A percentile compares a stretch with the other conserved stretches of the same genome.
Conservation (phyloP, 129 eudicot genomes). For the Helichrysum umbraculigerum region DNA sequence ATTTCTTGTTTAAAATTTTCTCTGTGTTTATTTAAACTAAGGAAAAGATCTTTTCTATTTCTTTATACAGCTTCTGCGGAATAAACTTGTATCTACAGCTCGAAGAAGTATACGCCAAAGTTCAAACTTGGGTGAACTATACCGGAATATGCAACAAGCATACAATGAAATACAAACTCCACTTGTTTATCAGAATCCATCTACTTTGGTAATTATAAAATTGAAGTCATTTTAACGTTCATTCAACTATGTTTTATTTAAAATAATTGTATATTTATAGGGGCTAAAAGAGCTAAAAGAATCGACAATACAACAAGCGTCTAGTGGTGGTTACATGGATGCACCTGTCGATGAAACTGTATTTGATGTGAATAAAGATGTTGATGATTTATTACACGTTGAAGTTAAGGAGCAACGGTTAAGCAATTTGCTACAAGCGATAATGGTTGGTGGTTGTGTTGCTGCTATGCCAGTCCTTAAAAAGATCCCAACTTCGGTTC, state of each 20-base stretch:
- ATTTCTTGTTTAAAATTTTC: not conserved
- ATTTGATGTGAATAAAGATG: constrained; percentile 88
- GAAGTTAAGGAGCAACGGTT: constrained; percentile 96
- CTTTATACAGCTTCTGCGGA: constrained; percentile 72
- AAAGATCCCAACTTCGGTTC: constrained; percentile 92
- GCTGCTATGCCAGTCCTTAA: constrained; percentile 94
- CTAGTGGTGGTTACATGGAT: constrained; percentile 73
- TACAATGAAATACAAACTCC: constrained; percentile 93
- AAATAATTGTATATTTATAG: constrained; percentile 35
- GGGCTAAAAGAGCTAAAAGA: constrained; percentile 91
- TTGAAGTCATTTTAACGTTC: too few relatives aligned
- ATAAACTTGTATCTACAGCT: constrained; percentile 91
- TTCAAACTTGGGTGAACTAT: constrained; percentile 75
- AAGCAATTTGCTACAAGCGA: constrained; percentile 87
- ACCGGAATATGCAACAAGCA: constrained; percentile 77
- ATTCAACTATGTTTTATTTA: not conserved
- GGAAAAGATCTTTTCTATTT: not conserved
- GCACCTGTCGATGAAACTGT: constrained; percentile 85
- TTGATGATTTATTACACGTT: constrained; percentile 84
- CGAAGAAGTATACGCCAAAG: constrained; percentile 68
- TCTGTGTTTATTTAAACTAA: constrained; percentile 13
- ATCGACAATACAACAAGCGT: constrained; percentile 74
- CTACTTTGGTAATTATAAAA: constrained; percentile 58
- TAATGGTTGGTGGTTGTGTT: constrained; percentile 83
- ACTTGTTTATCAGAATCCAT: constrained; percentile 70